Evolutionary conservation across 306 rosid genomes (phyloP), one percentile per base, ranked within the genome.

Genomic region (Delonix regia): DNA sequence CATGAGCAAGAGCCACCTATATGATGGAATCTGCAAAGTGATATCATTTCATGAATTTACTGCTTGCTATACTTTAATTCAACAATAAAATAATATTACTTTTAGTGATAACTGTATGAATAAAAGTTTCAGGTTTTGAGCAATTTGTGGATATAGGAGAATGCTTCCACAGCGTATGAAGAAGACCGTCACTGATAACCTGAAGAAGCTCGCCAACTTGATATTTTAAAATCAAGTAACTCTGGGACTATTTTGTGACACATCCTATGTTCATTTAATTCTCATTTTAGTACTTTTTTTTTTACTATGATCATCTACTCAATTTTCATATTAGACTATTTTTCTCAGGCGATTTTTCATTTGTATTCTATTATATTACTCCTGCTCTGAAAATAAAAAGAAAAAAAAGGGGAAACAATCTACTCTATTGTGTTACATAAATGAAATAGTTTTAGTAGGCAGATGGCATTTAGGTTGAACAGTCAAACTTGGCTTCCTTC

Each of bases 191-290:
- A 70, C 84, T 3, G 99, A 90, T 81, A 90, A 94, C 72, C 99
- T 97, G 45, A 94, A 92, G 97, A 90, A 92, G 83, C 88, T 92
- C 19, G 95, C 95, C 30, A 88, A 87, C 84, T 87, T 94, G 88
- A 94, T 94, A n/a, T n/a, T n/a, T n/a, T n/a, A n/a, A n/a, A n/a
- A n/a, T n/a, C n/a, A n/a, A n/a, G n/a, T n/a, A n/a, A n/a, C n/a
- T n/a, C n/a, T n/a, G n/a, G n/a, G n/a, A n/a, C n/a, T n/a, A n/a
- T n/a, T n/a, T n/a, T n/a, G n/a, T n/a, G n/a, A n/a, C n/a, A n/a
- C n/a, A n/a, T n/a, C n/a, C n/a, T n/a, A n/a, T n/a, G n/a, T n/a
- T n/a, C n/a, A n/a, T n/a, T n/a, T n/a, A n/a, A n/a, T 73, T 75
- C 52, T 62, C 73, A 27, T 61, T 48, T n/a, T n/a, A n/a, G n/a